These are phyloP conservation scores for Hemerocallis citrina DNA, from an alignment of 106 monocot genomes.

Conservation along the genomic window DNA sequence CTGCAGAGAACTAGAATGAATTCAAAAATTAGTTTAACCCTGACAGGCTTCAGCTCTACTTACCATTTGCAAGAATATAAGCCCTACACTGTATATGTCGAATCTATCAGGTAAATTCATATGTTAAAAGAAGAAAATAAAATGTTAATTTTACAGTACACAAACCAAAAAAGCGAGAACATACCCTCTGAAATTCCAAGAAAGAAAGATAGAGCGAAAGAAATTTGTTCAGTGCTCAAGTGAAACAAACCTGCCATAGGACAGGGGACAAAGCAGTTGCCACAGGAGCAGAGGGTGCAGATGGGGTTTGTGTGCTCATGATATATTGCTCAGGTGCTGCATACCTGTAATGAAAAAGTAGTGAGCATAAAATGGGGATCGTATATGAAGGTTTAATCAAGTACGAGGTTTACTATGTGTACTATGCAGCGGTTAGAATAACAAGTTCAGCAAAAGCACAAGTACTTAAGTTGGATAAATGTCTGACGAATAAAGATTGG, in stretches of 20 bases:
- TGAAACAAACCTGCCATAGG: constrained; percentile 72
- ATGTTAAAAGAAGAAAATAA: constrained; percentile 24
- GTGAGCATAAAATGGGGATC: not conserved
- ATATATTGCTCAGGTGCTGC: constrained; percentile 96
- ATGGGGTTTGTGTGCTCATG: constrained; percentile 97
- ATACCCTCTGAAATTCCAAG: not conserved
- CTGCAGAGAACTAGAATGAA: too few species aligned
- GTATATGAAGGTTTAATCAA: not conserved
- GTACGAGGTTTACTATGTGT: not conserved
- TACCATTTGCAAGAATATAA: constrained; percentile 96
- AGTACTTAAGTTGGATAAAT: too few species aligned
- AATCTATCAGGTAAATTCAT: constrained; percentile 96
- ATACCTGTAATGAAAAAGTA: constrained; percentile 42
- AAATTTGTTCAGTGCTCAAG: not conserved
- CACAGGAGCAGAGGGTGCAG: constrained; percentile 82
- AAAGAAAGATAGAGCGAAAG: too few species aligned
- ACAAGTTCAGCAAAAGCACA: too few species aligned
- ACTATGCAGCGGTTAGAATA: too few species aligned
- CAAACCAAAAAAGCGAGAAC: not conserved
- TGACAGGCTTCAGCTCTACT: constrained; percentile 8
- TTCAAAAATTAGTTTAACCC: too few species aligned
- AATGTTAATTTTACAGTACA: not conserved
- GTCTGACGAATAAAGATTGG: too few species aligned
- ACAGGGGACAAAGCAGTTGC: constrained; percentile 91
- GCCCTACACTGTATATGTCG: constrained; percentile 94